Evolutionary conservation across 179 eudicot genomes (phyloP), one percentile per base, ranked within the genome.

Genomic region (Beta lomatogona): DNA sequence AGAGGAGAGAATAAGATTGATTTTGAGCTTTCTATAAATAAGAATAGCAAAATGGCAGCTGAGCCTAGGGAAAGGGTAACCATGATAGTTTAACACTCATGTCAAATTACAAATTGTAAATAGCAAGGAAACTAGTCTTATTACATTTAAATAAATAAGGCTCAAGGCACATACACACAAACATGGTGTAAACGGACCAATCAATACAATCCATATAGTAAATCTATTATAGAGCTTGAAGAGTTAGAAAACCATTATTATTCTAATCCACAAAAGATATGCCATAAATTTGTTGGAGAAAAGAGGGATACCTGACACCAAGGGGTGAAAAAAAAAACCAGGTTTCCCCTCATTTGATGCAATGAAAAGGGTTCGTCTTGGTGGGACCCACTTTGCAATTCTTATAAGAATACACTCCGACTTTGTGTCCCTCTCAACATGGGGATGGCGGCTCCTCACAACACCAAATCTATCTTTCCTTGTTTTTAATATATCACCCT

Each of bases 291-390:
- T 28, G 22, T 54, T 9, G 70, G 73, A 79, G 53, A 76, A 14
- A 22, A 60, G 19, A 72, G 41, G 46, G 55, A 71, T 89, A 93
- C 98, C 95, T 93, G 81, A 71, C 78, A 14, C 87, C 87, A 79
- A 95, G 91, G 65, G 99, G 98, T 59, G 98, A n/a, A n/a, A 89
- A 77, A 95, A 95, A 86, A 89, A 95, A 59, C 92, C 92, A 2
- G 95, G 92, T 59, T 83, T 89, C 88, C 92, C 86, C 88, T 95
- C 99, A 82, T 95, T 95, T 66, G 99, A 94, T 75, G 95, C 99
- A 78, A 95, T 92, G 79, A 86, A 95, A 83, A 95, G 91, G 12
- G 89, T 94, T 73, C 97, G 87, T 45, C 99, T 97, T 7, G 89
- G 84, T 54, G 98, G 94, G 60, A 94, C 84, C 99, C 99, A 95